These are phyloP conservation scores for Phytophthora cryptogea DNA, from an alignment of 352 stramenopile species.

Conservation along the genomic window DNA sequence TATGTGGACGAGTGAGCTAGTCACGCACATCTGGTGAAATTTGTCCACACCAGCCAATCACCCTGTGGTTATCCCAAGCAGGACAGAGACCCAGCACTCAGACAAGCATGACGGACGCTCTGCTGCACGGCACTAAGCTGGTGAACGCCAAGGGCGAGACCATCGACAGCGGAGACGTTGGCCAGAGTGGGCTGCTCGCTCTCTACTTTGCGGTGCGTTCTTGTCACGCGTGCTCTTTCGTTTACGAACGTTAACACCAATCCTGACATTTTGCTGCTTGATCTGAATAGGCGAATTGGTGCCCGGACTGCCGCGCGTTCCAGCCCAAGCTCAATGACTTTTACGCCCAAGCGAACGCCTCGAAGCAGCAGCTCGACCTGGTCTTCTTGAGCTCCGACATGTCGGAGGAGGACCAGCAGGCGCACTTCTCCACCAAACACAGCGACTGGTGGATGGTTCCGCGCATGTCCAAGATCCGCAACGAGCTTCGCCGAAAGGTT, in stretches of 20 bases:
- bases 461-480: slow-evolving; percentile 54
- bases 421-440: slow-evolving; percentile 71
- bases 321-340: slow-evolving; percentile 72
- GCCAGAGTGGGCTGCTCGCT: slow-evolving; percentile 44
- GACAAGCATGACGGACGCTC: slow-evolving; percentile 35
- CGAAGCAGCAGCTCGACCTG: slow-evolving; percentile 54
- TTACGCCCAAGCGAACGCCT: slow-evolving; percentile 58
- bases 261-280: slow-evolving; percentile 7
- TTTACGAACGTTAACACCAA: background rate
- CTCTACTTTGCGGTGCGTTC: slow-evolving; percentile 73
- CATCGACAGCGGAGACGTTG: slow-evolving; percentile 39
- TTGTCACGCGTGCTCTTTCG: background rate
- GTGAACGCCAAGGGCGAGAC: slow-evolving; percentile 61
- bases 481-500: slow-evolving; percentile 77
- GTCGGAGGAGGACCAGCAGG: slow-evolving; percentile 52
- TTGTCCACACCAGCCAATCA: slow-evolving; percentile 15
- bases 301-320: slow-evolving; percentile 75
- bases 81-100: slow-evolving; percentile 2
- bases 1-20: slow-evolving; percentile 11
- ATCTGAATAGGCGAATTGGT: slow-evolving; percentile 73
- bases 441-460: slow-evolving; percentile 71
- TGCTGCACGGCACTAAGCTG: slow-evolving; percentile 54
- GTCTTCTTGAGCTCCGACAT: slow-evolving; percentile 77
- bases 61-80: slow-evolving; percentile 1
- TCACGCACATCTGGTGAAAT: slow-evolving; percentile 5